phyloP scores from a whole-genome alignment of 176 grass and related monocot genomes.

The Lolium perenne region DNA sequence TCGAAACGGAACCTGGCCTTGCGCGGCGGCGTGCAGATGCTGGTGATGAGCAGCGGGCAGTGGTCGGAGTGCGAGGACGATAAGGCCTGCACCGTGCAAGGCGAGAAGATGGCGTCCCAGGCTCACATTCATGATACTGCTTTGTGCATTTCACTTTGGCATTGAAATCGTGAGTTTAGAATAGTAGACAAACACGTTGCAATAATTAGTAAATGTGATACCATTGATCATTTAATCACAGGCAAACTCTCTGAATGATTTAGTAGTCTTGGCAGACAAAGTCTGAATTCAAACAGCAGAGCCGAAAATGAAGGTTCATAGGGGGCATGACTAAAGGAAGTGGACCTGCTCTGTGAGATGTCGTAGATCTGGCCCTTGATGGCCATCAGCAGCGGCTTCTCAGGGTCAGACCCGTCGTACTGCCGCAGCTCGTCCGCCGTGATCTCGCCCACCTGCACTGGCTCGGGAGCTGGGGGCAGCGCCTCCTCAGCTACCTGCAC shows the following conservation, averaged over 20 bases:
- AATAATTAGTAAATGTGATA: not conserved
- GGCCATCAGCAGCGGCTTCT: constrained; percentile 87
- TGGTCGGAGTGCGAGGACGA: too few relatives aligned
- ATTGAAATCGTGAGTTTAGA: too few relatives aligned
- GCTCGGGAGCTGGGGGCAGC: constrained; percentile 49
- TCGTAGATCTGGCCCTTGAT: constrained; percentile 97
- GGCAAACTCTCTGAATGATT: constrained; percentile 11
- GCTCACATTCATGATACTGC: too few relatives aligned
- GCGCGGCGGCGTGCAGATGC: too few relatives aligned
- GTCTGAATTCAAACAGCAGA: not conserved
- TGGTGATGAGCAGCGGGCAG: too few relatives aligned
- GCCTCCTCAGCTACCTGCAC: constrained; percentile 19
- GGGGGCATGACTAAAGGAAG: not conserved
- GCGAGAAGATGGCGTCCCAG: too few relatives aligned
- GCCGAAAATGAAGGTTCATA: not conserved
- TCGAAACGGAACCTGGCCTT: too few relatives aligned
- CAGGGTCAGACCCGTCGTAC: constrained; percentile 78
- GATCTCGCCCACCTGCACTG: constrained; percentile 78
- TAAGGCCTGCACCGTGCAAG: too few relatives aligned
- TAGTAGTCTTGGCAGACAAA: not conserved
- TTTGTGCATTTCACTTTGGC: too few relatives aligned
- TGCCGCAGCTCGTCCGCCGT: constrained; percentile 69
- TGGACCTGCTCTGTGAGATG: constrained; percentile 81
- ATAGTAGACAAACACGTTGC: too few relatives aligned
- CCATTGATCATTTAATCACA: constrained; percentile 2